Base-by-base conservation (phyloP, 2,329 filamentous ascomycete species). In the Lachnellula arida region DNA sequence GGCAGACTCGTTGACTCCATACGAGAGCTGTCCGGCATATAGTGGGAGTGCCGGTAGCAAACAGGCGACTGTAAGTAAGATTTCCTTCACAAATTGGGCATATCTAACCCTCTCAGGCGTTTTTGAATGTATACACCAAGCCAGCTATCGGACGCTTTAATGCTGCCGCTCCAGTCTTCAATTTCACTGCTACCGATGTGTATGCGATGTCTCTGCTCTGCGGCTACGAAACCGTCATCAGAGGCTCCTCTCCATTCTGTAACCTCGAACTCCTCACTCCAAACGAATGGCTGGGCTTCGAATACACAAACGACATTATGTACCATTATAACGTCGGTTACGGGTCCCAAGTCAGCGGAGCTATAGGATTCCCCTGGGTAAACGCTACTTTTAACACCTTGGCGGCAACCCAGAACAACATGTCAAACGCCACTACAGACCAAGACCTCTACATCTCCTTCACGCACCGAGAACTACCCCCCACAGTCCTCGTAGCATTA, bases 361-460 rank as follows among this genome's bases (percentile, higher is more conserved):
- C 70, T 2, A 72, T 81, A 34, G 79, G 78, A 1, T 77, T 74
- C 57, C 78, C 78, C 0, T 81, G 79, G 78, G 63, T 80, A 4
- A 80, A 81, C 56, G 77, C 75, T 17, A 79, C 75, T 2, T 69
- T 77, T n/a, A 67, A 70, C 28, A 68, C 72, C 1, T 67, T 76
- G 23, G 66, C 71, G 57, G 22, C 49, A 0, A 43, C 48, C 1
- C 64, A 66, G 28, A 65, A 65, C 37, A 71, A 69, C 54, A 64
- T 66, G 4, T 68, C 70, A 5, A 68, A 70, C 25, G 64, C 69
- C 14, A 62, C 62, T 2, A 56, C 55, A 0, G 64, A 67, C 14
- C 77, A 81, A 63, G 78, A 81, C 61, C 69, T 82, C 23, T 81
- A 78, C 65, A 72, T 81, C 46, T 79, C 76, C 0, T 81, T 82